Conservation (phyloP, 225 moss, liverwort and hornwort species). For the Climacium dendroides region DNA sequence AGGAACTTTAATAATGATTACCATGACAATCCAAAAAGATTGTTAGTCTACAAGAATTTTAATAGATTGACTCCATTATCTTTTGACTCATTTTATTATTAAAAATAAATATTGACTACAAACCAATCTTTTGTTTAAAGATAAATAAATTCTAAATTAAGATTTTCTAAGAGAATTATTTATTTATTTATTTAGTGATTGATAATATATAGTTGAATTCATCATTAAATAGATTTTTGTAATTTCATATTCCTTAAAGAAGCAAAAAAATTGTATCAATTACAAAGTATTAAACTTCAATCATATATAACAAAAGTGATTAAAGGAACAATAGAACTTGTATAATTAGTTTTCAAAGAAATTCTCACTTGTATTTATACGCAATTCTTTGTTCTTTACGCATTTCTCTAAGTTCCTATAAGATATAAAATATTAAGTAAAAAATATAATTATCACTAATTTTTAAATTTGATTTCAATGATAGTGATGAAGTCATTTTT, state of each 20-base stretch:
- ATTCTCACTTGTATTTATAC: conserved; percentile 62
- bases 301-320: background rate
- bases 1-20: accelerated
- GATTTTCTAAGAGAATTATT: background rate
- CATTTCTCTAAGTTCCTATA: conserved; percentile 65
- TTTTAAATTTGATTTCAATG: too few species aligned
- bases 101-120: too few species aligned
- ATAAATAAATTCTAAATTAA: background rate
- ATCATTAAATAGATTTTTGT: accelerated
- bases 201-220: too few species aligned
- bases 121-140: background rate
- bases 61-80: background rate
- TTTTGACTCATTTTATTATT: accelerated
- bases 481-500: background rate
- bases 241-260: background rate
- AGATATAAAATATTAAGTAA: background rate
- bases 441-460: background rate
- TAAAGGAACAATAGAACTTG: accelerated
- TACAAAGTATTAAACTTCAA: background rate
- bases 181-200: background rate
- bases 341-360: background rate
- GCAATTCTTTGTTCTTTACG: conserved; percentile 42
- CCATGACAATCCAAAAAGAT: background rate
- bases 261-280: background rate
- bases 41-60: accelerated